These are phyloP conservation scores for Aspergillus leporis DNA, from an alignment of 495 filamentous ascomycete genomes.

Conservation along the genomic window DNA sequence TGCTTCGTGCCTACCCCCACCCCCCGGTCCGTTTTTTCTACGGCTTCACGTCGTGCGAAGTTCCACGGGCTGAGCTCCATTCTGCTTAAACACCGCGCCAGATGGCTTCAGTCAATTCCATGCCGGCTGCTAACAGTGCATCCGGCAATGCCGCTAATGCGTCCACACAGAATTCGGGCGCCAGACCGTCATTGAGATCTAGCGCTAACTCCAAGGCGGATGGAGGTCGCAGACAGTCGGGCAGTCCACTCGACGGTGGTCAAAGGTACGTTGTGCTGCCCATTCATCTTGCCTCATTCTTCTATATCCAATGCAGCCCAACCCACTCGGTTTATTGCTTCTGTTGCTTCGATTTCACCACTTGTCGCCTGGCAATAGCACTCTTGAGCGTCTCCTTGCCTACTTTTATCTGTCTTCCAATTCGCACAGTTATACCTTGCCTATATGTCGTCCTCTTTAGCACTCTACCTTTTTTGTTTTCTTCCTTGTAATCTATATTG, in stretches of 20 bases:
- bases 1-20: slow-evolving; percentile 29
- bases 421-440: slow-evolving; percentile 7
- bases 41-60: slow-evolving; percentile 42
- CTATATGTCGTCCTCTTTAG: neutral
- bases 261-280: slow-evolving; percentile 50
- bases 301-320: slow-evolving; percentile 3
- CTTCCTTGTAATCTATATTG: neutral
- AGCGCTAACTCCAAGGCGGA: slow-evolving; percentile 57
- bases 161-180: slow-evolving; percentile 35
- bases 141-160: slow-evolving; percentile 45
- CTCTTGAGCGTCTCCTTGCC: slow-evolving; percentile 7
- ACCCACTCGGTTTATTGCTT: slow-evolving; percentile 4
- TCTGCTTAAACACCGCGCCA: slow-evolving; percentile 35
- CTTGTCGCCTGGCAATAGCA: slow-evolving; percentile 13
- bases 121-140: slow-evolving; percentile 46
- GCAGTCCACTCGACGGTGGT: slow-evolving; percentile 54
- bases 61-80: slow-evolving; percentile 41
- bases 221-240: slow-evolving; percentile 55
- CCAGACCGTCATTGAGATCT: slow-evolving; percentile 47
- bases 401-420: neutral
- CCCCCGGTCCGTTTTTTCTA: slow-evolving; percentile 7
- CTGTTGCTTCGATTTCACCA: slow-evolving; percentile 15
- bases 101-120: slow-evolving; percentile 54
- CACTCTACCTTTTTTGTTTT: neutral
- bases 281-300: slow-evolving; percentile 15